Percentiles rank a stretch among this genome's conserved stretches.
These are phyloP conservation scores for Acephala macrosclerotiorum DNA, from an alignment of 2,329 filamentous ascomycete genomes.

Conservation along the genomic window DNA sequence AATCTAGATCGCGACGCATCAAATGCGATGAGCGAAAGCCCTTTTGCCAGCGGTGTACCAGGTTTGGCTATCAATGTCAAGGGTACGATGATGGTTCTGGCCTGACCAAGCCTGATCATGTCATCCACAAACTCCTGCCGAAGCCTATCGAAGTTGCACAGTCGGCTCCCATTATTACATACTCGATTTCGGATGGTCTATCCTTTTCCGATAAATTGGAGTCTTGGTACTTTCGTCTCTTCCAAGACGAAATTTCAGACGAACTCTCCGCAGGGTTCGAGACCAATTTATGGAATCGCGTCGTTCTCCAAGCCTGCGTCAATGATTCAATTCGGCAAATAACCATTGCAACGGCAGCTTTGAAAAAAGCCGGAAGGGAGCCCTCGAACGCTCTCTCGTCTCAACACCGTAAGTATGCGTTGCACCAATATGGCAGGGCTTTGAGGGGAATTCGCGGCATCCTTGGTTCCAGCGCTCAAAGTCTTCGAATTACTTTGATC, in stretches of 20 bases:
- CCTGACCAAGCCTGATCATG: neutral
- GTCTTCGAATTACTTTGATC: neutral
- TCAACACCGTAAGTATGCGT: constrained; percentile 13
- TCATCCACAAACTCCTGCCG: neutral
- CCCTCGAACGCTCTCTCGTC: neutral
- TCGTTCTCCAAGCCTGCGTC: constrained; percentile 24
- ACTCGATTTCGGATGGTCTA: neutral
- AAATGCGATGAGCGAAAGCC: neutral
- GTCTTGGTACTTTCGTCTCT: constrained; percentile 18
- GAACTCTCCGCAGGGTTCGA: constrained; percentile 23
- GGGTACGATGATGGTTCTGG: neutral
- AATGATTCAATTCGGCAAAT: constrained; percentile 9
- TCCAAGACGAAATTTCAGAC: constrained; percentile 11
- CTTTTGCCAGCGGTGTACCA: neutral
- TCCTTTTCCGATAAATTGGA: constrained; percentile 7
- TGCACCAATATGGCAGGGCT: constrained; percentile 10
- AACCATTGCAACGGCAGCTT: constrained; percentile 7
- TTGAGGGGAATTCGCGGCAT: neutral
- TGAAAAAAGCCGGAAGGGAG: constrained; percentile 5
- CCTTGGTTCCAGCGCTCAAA: neutral
- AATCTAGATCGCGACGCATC: neutral
- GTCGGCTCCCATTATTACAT: neutral
- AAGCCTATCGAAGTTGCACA: neutral
- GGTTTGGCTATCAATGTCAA: neutral
- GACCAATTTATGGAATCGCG: constrained; percentile 17